Percentiles rank a stretch among this genome's conserved stretches.
These are phyloP conservation scores for Boletus vinaceobasis DNA, from an alignment of 768 basidiomycete genomes.

Conservation along the genomic window DNA sequence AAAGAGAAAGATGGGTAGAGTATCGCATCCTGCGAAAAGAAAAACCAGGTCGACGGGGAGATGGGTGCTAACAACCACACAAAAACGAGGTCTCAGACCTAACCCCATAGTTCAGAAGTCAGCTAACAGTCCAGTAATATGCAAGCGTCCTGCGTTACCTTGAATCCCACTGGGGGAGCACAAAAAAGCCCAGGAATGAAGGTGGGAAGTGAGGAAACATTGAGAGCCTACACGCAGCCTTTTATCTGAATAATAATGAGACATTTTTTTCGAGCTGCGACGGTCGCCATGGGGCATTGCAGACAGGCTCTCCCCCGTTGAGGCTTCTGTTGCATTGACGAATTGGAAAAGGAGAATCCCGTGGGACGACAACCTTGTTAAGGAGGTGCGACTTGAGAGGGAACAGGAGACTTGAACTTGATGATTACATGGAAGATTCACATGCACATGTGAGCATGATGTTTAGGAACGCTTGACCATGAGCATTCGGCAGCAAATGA, in stretches of 20 bases:
- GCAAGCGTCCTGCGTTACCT: conserved; percentile 5
- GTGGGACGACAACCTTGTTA: not conserved
- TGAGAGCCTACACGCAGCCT: not conserved
- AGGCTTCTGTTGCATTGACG: not conserved
- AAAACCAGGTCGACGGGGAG: not conserved
- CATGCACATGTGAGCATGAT: too few relatives aligned
- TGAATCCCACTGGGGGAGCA: conserved; percentile 7
- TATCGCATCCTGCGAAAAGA: conserved; percentile 11
- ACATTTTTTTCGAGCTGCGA: not conserved
- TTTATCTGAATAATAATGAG: conserved; percentile 13
- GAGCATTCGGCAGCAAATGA: too few relatives aligned
- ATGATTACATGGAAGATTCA: too few relatives aligned
- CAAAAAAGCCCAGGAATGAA: not conserved
- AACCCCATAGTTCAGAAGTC: not conserved
- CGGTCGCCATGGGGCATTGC: conserved; percentile 12
- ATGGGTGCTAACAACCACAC: conserved; percentile 8
- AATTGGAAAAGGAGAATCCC: not conserved
- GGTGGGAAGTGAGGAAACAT: not conserved
- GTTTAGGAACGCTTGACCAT: too few relatives aligned
- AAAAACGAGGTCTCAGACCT: conserved; percentile 26
- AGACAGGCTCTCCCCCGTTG: not conserved
- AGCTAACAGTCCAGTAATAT: not conserved
- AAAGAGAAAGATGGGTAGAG: conserved; percentile 6
- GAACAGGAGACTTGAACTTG: too few relatives aligned
- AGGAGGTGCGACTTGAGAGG: too few relatives aligned